Evolutionary conservation across 768 basidiomycete species (phyloP).

Genomic region (Podaxis pistillaris): DNA sequence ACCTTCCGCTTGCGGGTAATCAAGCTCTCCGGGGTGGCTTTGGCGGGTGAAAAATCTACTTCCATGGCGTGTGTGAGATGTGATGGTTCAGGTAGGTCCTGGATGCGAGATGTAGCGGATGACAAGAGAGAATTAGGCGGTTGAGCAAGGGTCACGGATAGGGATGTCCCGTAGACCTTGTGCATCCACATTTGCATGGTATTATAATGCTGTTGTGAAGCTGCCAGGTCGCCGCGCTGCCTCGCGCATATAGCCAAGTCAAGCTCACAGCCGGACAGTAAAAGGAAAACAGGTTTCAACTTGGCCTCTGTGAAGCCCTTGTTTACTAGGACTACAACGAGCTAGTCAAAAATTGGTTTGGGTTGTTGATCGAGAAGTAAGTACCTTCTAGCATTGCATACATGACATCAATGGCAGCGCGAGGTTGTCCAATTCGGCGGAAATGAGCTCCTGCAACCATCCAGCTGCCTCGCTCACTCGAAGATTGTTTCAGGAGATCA

Average conservation of each 20-base stretch:
- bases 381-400: conserved; percentile 48
- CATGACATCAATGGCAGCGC: conserved; percentile 42
- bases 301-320: conserved; percentile 34
- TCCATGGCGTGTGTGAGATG: not conserved
- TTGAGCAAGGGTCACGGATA: not conserved
- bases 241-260: conserved; percentile 40
- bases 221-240: conserved; percentile 23
- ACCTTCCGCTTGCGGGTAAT: not conserved
- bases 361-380: conserved; percentile 5
- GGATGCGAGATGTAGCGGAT: not conserved
- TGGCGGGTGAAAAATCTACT: not conserved
- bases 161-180: conserved; percentile 40
- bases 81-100: not conserved
- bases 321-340: conserved; percentile 36
- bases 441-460: conserved; percentile 54
- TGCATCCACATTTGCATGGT: conserved; percentile 45
- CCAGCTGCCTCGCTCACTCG: conserved; percentile 52
- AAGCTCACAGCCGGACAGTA: conserved; percentile 53
- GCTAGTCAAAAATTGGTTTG: conserved; percentile 3
- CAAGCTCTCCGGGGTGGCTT: not conserved
- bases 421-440: conserved; percentile 45
- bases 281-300: conserved; percentile 49
- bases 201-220: conserved; percentile 32
- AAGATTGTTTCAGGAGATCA: conserved; percentile 40
- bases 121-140: not conserved